A percentile compares a stretch with the other conserved stretches of the same genome.
Conservation (phyloP, 2,329 filamentous ascomycete species). For the Colletotrichum sp. region DNA sequence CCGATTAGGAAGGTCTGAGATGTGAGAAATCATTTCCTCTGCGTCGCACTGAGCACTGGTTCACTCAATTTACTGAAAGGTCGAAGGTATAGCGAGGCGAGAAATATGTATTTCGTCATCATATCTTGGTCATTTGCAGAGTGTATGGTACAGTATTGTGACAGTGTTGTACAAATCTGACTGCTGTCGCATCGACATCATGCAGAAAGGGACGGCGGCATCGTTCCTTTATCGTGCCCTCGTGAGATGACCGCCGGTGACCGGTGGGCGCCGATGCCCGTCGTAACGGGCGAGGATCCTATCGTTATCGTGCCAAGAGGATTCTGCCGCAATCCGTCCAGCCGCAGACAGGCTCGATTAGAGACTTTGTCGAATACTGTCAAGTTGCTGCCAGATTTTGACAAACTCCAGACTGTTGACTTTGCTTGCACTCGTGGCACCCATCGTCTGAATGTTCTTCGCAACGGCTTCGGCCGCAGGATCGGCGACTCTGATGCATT, state of each 20-base stretch:
- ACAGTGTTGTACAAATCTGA: background rate
- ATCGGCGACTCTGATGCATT: constrained; percentile 62
- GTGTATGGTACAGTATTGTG: background rate
- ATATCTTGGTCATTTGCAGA: background rate
- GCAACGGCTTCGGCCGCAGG: constrained; percentile 46
- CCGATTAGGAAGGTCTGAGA: constrained; percentile 10
- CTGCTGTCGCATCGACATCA: background rate
- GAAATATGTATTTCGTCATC: background rate
- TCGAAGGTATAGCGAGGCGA: background rate
- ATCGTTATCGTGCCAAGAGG: background rate
- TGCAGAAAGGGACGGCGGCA: background rate
- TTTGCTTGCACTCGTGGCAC: background rate
- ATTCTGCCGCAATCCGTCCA: background rate
- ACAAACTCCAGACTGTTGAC: constrained; percentile 35
- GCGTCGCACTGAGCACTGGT: background rate
- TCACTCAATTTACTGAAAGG: background rate
- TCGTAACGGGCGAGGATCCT: background rate
- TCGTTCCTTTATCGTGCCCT: background rate
- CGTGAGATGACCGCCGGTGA: background rate
- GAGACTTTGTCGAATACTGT: background rate
- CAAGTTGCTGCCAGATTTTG: constrained; percentile 22
- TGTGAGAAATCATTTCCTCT: background rate
- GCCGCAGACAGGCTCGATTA: background rate
- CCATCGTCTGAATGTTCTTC: constrained; percentile 8
- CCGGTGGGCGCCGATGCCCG: constrained; percentile 9